Percentiles rank a stretch among this genome's conserved stretches.
phyloP scores from a whole-genome alignment of 2,329 filamentous ascomycete genomes.

The Fusarium haematococcum region DNA sequence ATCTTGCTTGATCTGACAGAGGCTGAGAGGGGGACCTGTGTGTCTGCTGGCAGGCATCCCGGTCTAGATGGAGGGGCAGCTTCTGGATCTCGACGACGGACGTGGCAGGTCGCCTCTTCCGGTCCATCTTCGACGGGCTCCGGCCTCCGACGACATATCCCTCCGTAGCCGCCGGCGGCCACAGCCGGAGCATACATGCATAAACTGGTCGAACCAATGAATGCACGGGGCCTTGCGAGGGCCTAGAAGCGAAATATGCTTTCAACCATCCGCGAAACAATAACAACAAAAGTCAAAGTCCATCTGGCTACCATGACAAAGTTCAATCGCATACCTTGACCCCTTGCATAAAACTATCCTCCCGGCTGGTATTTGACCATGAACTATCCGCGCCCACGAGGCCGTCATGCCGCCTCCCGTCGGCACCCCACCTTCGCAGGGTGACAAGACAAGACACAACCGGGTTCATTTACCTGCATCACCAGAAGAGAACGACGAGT shows the following conservation, averaged over 20 bases:
- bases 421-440: slow-evolving; percentile 27
- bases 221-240: neutral
- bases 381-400: slow-evolving; percentile 30
- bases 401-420: slow-evolving; percentile 25
- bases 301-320: slow-evolving; percentile 4
- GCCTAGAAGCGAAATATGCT: slow-evolving; percentile 7
- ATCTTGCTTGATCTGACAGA: slow-evolving; percentile 13
- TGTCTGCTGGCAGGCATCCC: neutral
- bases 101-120: slow-evolving; percentile 8
- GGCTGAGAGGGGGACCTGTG: slow-evolving; percentile 4
- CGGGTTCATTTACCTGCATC: slow-evolving; percentile 6
- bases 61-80: neutral
- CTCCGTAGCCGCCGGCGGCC: slow-evolving; percentile 11
- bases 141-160: neutral
- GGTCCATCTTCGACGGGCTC: neutral
- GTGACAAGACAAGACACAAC: slow-evolving; percentile 16
- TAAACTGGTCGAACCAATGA: slow-evolving; percentile 13
- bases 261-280: slow-evolving; percentile 13
- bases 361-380: slow-evolving; percentile 25
- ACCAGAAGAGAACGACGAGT: slow-evolving; percentile 1
- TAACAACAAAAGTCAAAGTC: neutral
- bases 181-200: slow-evolving; percentile 17
- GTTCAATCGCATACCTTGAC: slow-evolving; percentile 14
- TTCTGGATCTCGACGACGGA: neutral
- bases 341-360: slow-evolving; percentile 37